phyloP scores from a whole-genome alignment of 371 early-diverging fungal genomes.

The Mucor velutinosus region DNA sequence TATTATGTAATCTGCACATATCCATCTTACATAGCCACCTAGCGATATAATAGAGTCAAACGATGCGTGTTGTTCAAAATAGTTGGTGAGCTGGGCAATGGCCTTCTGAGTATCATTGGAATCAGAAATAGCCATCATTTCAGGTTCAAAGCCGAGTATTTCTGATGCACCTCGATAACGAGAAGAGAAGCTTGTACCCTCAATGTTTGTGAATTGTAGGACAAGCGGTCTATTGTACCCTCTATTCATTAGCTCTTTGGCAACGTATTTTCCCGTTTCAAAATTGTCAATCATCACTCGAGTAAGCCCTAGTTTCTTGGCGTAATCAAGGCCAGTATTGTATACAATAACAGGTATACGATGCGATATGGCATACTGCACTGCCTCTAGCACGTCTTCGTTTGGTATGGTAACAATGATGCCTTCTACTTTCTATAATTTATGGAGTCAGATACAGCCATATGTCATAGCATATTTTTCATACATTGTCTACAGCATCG shows the following conservation, averaged over 20 bases:
- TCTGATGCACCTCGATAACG: slow-evolving; percentile 7
- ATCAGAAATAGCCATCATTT: not conserved
- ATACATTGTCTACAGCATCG: slow-evolving; percentile 26
- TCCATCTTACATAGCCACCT: slow-evolving; percentile 26
- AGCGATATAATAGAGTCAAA: slow-evolving; percentile 36
- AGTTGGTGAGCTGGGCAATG: not conserved
- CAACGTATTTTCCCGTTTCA: slow-evolving; percentile 38
- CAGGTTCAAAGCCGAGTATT: not conserved
- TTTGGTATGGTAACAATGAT: slow-evolving; percentile 50
- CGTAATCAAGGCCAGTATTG: slow-evolving; percentile 44
- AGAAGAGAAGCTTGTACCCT: not conserved
- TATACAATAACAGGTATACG: slow-evolving; percentile 48
- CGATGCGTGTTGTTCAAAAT: not conserved
- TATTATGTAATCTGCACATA: not conserved
- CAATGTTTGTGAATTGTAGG: slow-evolving; percentile 12
- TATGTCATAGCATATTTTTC: not conserved
- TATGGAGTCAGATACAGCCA: not conserved
- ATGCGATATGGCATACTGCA: slow-evolving; percentile 31
- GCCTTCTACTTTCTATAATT: slow-evolving; percentile 32
- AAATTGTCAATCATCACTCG: slow-evolving; percentile 46
- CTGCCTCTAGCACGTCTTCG: slow-evolving; percentile 35
- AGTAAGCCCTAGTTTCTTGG: slow-evolving; percentile 34
- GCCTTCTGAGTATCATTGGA: not conserved
- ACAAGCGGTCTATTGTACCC: slow-evolving; percentile 14
- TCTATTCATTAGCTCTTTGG: slow-evolving; percentile 33